Percentiles rank a stretch among this genome's conserved stretches.
These are phyloP conservation scores for Xanthoceras sorbifolium DNA, from an alignment of 345 rosid genomes.

Conservation along the genomic window DNA sequence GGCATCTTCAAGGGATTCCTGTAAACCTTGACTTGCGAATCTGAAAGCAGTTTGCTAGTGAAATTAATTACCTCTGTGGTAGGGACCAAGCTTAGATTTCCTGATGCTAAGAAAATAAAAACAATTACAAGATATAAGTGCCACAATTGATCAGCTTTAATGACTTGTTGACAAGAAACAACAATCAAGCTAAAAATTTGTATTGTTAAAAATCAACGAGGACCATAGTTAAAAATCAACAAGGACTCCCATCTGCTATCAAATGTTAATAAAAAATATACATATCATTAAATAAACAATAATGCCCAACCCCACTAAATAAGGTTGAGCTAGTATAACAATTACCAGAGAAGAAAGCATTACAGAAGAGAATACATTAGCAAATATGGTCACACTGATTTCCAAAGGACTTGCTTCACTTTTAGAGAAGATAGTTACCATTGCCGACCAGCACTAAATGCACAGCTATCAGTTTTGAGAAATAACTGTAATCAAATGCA, in stretches of 20 bases:
- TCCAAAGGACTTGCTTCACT: background rate
- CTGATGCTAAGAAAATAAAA: constrained; percentile 40
- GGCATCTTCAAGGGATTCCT: constrained; percentile 88
- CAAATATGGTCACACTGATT: background rate
- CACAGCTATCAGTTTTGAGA: background rate
- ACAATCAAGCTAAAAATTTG: background rate
- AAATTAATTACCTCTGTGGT: constrained; percentile 50
- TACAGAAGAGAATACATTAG: background rate
- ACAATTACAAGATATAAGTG: background rate
- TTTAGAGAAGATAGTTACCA: background rate
- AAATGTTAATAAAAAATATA: background rate
- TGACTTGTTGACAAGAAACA: background rate
- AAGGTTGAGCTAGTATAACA: background rate
- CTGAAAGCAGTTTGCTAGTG: constrained; percentile 58
- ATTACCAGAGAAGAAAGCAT: background rate
- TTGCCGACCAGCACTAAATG: background rate
- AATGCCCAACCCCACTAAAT: background rate
- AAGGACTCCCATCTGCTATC: background rate
- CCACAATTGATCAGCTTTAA: background rate
- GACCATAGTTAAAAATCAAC: background rate
- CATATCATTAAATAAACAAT: background rate
- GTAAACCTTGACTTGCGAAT: constrained; percentile 45
- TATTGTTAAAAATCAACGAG: background rate
- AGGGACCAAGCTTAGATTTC: constrained; percentile 57
- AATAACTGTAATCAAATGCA: background rate